Evolutionary conservation across 108 stramenopile genomes (phyloP), one percentile per base, ranked within the genome.

Genomic region (Heterococcus sp.): DNA sequence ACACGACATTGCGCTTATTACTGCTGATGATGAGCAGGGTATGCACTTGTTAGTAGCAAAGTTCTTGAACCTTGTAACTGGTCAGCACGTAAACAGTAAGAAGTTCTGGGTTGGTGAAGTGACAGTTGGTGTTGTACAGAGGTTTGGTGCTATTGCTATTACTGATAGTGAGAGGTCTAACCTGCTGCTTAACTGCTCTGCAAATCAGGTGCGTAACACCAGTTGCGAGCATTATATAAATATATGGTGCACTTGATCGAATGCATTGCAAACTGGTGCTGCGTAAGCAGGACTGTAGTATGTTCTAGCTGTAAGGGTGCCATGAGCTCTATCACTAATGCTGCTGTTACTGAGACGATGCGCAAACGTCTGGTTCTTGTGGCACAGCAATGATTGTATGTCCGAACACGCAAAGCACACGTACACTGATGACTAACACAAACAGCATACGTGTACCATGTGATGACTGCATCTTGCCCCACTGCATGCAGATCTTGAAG

Each of bases 51-150:
- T 83, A 32, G 78, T 83, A 32, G 32, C 82, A 32, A 36, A 80
- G 82, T 83, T 83, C 71, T 74, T 83, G n/a, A 83, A 83, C 35
- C 80, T 80, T 0, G 82, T 83, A 35, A 82, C 80, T 3, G 82
- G 82, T 2, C n/a, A 14, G 32, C 78, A 80, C 78, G 32, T 74
- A 73, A 78, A 73, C 21, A 11, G 32, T 5, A 27, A 33, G 1
- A 26, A 32, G n/a, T 83, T 83, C 80, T 83, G 82, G 82, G 26
- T 28, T 29, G 82, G 81, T 26, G 26, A 78, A 30, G 77, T 78
- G 63, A 78, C 77, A 36, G 37, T 37, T 2, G 77, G 66, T 29
- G 69, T 78, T 21, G 28, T 36, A 37, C 30, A 31, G 36, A 58
- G 75, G 58, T 76, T 68, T 68, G 75, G 75, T 27, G 67, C 35